These are phyloP conservation scores for Saturnispora gosingensis DNA, from an alignment of 805 yeast genomes.

Conservation along the genomic window DNA sequence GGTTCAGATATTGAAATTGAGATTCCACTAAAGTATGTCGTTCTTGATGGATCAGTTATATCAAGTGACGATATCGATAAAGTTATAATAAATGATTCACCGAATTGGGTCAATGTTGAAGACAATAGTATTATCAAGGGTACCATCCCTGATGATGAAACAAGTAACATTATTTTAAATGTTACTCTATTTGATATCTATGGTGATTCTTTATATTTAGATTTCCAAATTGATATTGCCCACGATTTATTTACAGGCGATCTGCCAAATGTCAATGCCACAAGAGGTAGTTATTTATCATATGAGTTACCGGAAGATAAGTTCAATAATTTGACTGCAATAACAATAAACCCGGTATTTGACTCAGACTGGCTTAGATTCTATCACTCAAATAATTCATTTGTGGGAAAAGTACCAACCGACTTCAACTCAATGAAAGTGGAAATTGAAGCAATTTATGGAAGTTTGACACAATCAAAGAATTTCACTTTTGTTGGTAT, in stretches of 20 bases:
- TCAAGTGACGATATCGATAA: constrained; percentile 43
- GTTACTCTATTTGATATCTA: constrained; percentile 50
- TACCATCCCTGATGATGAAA: constrained; percentile 41
- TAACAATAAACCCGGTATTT: constrained; percentile 39
- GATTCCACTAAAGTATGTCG: constrained; percentile 57
- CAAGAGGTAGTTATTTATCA: constrained; percentile 50
- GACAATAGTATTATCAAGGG: constrained; percentile 39
- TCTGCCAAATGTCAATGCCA: constrained; percentile 57
- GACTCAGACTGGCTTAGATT: constrained; percentile 58
- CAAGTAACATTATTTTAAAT: constrained; percentile 35
- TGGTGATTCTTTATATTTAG: constrained; percentile 50
- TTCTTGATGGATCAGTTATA: constrained; percentile 51
- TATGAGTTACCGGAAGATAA: constrained; percentile 45
- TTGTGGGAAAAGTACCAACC: constrained; percentile 57
- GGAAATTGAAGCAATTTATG: constrained; percentile 33
- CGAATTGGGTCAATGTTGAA: constrained; percentile 46
- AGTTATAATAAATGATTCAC: constrained; percentile 42
- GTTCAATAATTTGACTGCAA: constrained; percentile 45
- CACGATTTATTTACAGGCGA: constrained; percentile 44
- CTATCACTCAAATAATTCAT: constrained; percentile 49
- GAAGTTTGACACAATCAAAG: constrained; percentile 29
- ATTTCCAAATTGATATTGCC: constrained; percentile 47
- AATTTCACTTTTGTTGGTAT: constrained; percentile 49
- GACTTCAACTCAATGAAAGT: constrained; percentile 35
- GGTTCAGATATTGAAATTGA: constrained; percentile 43